A percentile compares a stretch with the other conserved stretches of the same genome.
Evolutionary conservation across 352 stramenopile genomes (phyloP).

Genomic region (Phytophthora pistaciae): DNA sequence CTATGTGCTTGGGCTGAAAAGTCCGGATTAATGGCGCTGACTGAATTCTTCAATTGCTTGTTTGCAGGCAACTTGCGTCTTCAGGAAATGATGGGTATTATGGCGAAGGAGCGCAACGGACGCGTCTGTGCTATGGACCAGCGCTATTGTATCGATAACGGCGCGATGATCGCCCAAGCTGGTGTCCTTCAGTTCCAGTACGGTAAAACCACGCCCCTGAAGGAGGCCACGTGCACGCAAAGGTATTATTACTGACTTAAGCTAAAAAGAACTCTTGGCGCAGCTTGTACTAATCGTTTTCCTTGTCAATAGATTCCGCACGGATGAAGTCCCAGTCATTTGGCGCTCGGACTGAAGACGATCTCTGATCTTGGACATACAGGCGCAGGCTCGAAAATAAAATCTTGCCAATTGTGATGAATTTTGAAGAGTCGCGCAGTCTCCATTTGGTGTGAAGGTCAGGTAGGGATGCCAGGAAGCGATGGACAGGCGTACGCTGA

Average conservation of each 20-base stretch:
- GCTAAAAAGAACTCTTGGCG: background rate
- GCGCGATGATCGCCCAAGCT: constrained; percentile 99
- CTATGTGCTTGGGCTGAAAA: background rate
- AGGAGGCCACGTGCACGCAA: constrained; percentile 96
- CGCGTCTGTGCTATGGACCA: constrained; percentile 99
- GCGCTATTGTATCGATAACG: constrained; percentile 99
- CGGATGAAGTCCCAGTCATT: constrained; percentile 97
- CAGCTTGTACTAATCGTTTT: background rate
- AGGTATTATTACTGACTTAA: constrained; percentile 51
- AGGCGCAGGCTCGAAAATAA: constrained; percentile 17
- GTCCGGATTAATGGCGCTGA: background rate
- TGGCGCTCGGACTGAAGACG: constrained; percentile 90
- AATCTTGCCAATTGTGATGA: constrained; percentile 8
- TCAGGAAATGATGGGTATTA: constrained; percentile 99
- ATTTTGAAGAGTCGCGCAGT: constrained; percentile 21
- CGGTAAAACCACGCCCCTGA: constrained; percentile 89
- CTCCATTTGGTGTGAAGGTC: background rate
- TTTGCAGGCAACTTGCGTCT: constrained; percentile 75
- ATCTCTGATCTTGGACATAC: background rate
- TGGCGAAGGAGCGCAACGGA: constrained; percentile 96
- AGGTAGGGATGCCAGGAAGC: constrained; percentile 17
- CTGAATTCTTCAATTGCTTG: background rate
- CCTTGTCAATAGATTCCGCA: constrained; percentile 91
- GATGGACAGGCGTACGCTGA: background rate
- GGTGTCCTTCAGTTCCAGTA: constrained; percentile 98